Conservation (phyloP, 768 basidiomycete species). For the Suillus sp. region DNA sequence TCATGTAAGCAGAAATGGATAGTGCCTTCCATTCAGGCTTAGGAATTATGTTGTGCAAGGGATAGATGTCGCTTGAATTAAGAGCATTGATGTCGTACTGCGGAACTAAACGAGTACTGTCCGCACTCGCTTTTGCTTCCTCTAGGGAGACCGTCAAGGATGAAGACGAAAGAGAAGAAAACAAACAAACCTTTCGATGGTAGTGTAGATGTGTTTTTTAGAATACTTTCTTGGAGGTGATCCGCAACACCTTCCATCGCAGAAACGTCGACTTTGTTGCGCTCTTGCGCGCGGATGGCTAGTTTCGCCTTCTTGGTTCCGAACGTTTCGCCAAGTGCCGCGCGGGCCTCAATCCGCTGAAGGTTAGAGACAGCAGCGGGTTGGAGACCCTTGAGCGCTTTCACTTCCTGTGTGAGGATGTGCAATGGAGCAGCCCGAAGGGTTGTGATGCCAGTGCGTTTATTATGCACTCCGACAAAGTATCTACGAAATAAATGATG, state of each 20-base stretch:
- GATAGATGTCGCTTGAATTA: slow-evolving; percentile 73
- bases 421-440: slow-evolving; percentile 70
- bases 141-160: slow-evolving; percentile 42
- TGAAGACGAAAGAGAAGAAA: slow-evolving; percentile 8
- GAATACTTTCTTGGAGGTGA: slow-evolving; percentile 83
- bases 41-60: slow-evolving; percentile 74
- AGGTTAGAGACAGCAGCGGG: slow-evolving; percentile 52
- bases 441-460: slow-evolving; percentile 66
- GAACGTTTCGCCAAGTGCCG: slow-evolving; percentile 87
- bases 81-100: slow-evolving; percentile 66
- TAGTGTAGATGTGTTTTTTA: slow-evolving; percentile 66
- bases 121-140: slow-evolving; percentile 62
- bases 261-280: slow-evolving; percentile 85
- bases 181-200: slow-evolving; percentile 63
- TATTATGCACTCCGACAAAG: slow-evolving; percentile 81
- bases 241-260: slow-evolving; percentile 86
- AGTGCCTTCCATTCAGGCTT: slow-evolving; percentile 80
- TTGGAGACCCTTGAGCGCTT: slow-evolving; percentile 72
- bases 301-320: slow-evolving; percentile 94
- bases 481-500: slow-evolving; percentile 52
- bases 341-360: slow-evolving; percentile 62
- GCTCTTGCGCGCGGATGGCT: slow-evolving; percentile 80
- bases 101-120: slow-evolving; percentile 75
- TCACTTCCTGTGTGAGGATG: slow-evolving; percentile 76
- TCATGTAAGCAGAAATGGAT: slow-evolving; percentile 54